These are phyloP conservation scores for Blakeslea trispora DNA, from an alignment of 371 early-diverging fungal genomes.

Conservation along the genomic window DNA sequence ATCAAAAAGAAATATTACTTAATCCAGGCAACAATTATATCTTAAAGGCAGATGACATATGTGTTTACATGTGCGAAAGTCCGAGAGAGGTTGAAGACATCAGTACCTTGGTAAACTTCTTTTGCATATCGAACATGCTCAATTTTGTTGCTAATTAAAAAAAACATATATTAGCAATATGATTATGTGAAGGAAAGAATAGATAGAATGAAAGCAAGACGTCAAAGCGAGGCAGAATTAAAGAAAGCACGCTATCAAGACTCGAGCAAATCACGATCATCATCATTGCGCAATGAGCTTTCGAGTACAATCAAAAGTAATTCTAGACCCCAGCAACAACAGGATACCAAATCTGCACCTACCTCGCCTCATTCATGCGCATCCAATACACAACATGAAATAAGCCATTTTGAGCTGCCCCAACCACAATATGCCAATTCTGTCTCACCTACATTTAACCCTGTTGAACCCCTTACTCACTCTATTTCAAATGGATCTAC, in stretches of 20 bases:
- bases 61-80: constrained; percentile 68
- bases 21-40: constrained; percentile 70
- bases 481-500: constrained; percentile 17
- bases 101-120: constrained; percentile 32
- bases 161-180: constrained; percentile 1
- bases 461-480: constrained; percentile 1
- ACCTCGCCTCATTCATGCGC: constrained; percentile 4
- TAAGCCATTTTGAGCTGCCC: neutral
- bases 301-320: constrained; percentile 2
- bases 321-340: neutral
- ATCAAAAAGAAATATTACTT: constrained; percentile 49
- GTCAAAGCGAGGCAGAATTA: neutral
- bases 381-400: neutral
- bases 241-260: neutral
- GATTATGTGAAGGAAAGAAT: constrained; percentile 10
- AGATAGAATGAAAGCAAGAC: constrained; percentile 4
- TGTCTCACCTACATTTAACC: neutral
- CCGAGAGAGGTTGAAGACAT: constrained; percentile 56
- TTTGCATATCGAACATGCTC: neutral
- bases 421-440: constrained; percentile 3
- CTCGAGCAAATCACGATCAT: constrained; percentile 2
- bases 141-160: neutral
- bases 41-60: constrained; percentile 54
- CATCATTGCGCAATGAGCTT: constrained; percentile 11
- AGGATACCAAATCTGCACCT: constrained; percentile 6